Evolutionary conservation across 352 stramenopile species (phyloP), one percentile per base, ranked within the genome.

Genomic region (Phytopythium sindhum): DNA sequence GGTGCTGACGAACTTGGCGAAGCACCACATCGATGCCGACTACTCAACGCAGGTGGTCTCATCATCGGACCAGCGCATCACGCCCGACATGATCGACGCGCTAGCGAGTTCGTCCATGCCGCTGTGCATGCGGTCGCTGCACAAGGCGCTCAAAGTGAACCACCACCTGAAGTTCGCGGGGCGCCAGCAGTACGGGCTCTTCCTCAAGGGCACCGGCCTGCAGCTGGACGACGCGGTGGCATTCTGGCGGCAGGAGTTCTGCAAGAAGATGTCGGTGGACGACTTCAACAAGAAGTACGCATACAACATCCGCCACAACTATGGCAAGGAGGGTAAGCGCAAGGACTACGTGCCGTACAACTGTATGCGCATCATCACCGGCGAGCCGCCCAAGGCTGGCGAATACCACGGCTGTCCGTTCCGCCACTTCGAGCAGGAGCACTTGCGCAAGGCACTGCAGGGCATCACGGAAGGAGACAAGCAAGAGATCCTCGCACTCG

Each of bases 281-380:
- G 89, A 98, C 65, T 99, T 99, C 74, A 95, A 97, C 74, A 99
- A 99, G 68, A 90, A 98, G 62, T 99, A 99, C 77, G 80, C 91
- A 17, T 99, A 99, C 87, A 98, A 98, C 77, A 98, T 99, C 58
- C 90, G 97, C 57, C 97, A 99, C 86, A 99, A 98, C 84, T 99
- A 99, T 78, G 98, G 97, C 44, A 99, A 99, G 73, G 98, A 99
- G 79, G 98, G 98, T 56, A 99, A 99, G 69, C 88, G 97, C 61
- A 97, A 96, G 59, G 96, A 98, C 77, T 99, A 99, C 73, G 97
- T 90, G 24, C 94, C 97, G 24, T 98, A 95, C 75, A 97, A 91
- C 77, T 98, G 94, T 73, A 96, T 97, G 70, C 98, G 98, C 65
- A 98, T 99, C 80, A 99, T 99, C 73, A 97, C 97, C 64, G 93